Base-by-base conservation (phyloP, 345 rosid species). In the Jatropha curcas region DNA sequence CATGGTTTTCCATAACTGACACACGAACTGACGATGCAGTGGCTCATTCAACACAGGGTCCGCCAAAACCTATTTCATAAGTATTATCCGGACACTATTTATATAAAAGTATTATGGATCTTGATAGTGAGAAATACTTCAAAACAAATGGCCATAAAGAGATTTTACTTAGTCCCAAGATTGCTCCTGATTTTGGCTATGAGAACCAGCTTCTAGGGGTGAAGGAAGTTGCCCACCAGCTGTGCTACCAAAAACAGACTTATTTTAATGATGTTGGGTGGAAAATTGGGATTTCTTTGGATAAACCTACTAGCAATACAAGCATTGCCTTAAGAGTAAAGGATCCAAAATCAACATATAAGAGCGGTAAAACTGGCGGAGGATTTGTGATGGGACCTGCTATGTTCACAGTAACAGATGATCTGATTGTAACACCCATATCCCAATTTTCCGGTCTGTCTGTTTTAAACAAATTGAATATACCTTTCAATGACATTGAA, bases 141-240 rank as follows among this genome's bases (percentile, higher is more conserved):
- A 73, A 62, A 27, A 70, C 74, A 1, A 11, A 31, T 39, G 39
- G 53, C 7, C 55, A 20, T 3, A 71, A 34, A 59, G 41, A 55
- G n/a, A 51, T 70, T 70, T 60, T 82, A 7, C 53, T 66, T 9
- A 43, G 27, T 70, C 82, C 78, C 9, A 78, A 65, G 56, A 67
- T 73, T 28, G 69, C 79, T 19, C 20, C 61, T 16, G 56, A 50
- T 16, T 82, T 66, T 58, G 27, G 62, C 30, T 67, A 27, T 8
- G 16, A 61, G 13, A 20, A 55, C 10, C 73, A 74, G 37, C 72
- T 25, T 1, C 37, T 76, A 17, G 51, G 65, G 1, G 31, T 75
- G 10, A 58, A 76, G 4, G 76, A 74, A 74, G 60, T 19, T 34
- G 63, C 8, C n/a, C 11, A 7, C 43, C 14, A 58, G 72, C 33